Percentiles rank a stretch among this genome's conserved stretches.
Conservation (phyloP, 2,329 filamentous ascomycete species). For the Fusarium denticulatum region DNA sequence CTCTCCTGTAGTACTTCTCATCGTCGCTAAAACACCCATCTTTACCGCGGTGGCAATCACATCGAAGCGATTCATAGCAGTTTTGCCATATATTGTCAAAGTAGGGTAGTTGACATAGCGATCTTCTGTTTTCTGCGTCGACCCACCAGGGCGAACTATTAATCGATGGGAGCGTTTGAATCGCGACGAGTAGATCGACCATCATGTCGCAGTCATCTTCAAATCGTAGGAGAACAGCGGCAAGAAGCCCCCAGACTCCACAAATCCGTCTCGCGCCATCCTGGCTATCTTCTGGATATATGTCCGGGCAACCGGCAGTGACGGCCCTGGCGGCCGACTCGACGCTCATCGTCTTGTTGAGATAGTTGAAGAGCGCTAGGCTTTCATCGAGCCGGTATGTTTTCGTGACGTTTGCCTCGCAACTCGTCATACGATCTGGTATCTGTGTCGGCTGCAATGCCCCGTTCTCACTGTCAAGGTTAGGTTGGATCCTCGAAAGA, state of each 20-base stretch:
- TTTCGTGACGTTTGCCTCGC: too few relatives aligned
- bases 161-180: background rate
- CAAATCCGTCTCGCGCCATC: too few relatives aligned
- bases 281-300: too few relatives aligned
- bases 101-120: background rate
- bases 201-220: conserved; percentile 1
- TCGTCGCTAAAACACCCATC: too few relatives aligned
- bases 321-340: background rate
- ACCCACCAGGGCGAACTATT: background rate
- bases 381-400: conserved; percentile 1
- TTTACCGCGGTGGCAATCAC: too few relatives aligned
- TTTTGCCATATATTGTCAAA: rapidly evolving
- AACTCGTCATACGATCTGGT: too few relatives aligned
- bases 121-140: too few relatives aligned
- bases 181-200: background rate
- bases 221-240: background rate
- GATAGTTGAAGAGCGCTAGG: conserved; percentile 1
- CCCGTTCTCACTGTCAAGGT: too few relatives aligned
- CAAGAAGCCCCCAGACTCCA: background rate
- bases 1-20: background rate
- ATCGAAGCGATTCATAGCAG: background rate
- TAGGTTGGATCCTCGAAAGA: too few relatives aligned
- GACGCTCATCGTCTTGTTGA: background rate
- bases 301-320: background rate
- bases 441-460: too few relatives aligned